Conservation (phyloP, 768 basidiomycete genomes). For the Psilocybe sp. region DNA sequence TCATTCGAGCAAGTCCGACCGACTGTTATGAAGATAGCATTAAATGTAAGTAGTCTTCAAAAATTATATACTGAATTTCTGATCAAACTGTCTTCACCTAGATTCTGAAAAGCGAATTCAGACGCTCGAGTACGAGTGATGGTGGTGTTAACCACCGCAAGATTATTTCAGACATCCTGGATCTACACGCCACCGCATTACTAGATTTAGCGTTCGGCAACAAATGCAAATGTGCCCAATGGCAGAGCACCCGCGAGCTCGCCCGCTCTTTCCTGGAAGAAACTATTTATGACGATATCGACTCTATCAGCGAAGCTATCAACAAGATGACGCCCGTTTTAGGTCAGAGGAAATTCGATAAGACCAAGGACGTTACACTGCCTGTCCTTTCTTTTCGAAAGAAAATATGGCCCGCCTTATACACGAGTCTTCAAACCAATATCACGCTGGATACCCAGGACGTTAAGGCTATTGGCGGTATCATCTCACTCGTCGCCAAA, state of each 20-base stretch:
- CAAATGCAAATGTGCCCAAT: constrained; percentile 29
- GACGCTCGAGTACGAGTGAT: constrained; percentile 18
- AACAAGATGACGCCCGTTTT: constrained; percentile 6
- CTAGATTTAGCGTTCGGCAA: constrained; percentile 35
- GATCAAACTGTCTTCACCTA: constrained; percentile 11
- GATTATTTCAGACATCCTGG: constrained; percentile 30
- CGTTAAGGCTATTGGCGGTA: constrained; percentile 49
- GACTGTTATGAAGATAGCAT: constrained; percentile 54
- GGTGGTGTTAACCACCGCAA: constrained; percentile 14
- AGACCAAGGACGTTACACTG: constrained; percentile 16
- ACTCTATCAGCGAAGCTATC: constrained; percentile 23
- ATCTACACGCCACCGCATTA: constrained; percentile 35
- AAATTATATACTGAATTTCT: not conserved
- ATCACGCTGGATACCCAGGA: constrained; percentile 57
- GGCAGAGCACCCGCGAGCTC: constrained; percentile 31
- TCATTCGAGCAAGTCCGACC: constrained; percentile 62
- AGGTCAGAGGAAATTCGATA: not conserved
- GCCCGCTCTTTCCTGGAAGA: constrained; percentile 33
- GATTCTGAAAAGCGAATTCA: constrained; percentile 30
- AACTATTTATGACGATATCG: constrained; percentile 29
- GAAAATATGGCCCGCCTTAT: constrained; percentile 69
- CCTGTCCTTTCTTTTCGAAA: constrained; percentile 42
- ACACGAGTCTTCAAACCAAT: constrained; percentile 55
- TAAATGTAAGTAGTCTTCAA: constrained; percentile 50
- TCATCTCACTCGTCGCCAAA: constrained; percentile 57